Base-by-base conservation (phyloP, 2,329 filamentous ascomycete genomes). In the Colletotrichum trifolii region DNA sequence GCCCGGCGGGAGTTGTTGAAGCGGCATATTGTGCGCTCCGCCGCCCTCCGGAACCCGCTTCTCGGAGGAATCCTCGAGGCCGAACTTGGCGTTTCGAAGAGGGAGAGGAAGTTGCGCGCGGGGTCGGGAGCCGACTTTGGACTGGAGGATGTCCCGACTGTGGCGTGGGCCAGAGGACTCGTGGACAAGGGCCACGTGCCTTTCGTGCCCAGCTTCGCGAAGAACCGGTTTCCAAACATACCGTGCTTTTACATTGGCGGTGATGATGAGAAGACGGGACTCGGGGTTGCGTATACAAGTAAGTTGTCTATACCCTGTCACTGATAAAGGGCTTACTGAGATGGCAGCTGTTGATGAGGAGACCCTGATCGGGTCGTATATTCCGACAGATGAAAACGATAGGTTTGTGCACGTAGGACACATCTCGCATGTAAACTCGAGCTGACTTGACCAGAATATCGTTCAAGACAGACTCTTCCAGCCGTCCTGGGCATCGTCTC, bases 221-320 rank as follows among this genome's bases (percentile, higher is more conserved):
- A 70, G 48, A 40, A 65, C 42, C 70, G 71, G 48, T 69, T 68
- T 38, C 72, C 73, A 2, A 79, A 79, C 25, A 73, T 83, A 67
- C 71, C 73, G 17, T 78, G 76, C 40, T 76, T 84, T 55, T 78
- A 78, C 63, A 73, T 85, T 7, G 73, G 73, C 8, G 76, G 74
- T 0, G 72, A 76, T 15, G 81, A 82, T 36, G 60, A 70, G 4
- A 76, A 74, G 66, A 79, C 76, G 0, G 79, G 78, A 0, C 54
- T 82, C 8, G 82, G 80, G 33, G 74, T 79, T 34, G 77, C 75
- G 1, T 85, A 81, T 74, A 77, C 77, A 3, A 77, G 83, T 84
- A 64, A 73, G 82, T 79, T 61, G 15, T 36, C 13, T 38, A 55
- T 17, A 8, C n/a, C 43, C 15, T 7, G 25, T 6, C 25, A 39